Percentiles rank a stretch among this genome's conserved stretches.
Evolutionary conservation across 2,329 filamentous ascomycete species (phyloP).

Genomic region (Chaetoscypha palmicola): DNA sequence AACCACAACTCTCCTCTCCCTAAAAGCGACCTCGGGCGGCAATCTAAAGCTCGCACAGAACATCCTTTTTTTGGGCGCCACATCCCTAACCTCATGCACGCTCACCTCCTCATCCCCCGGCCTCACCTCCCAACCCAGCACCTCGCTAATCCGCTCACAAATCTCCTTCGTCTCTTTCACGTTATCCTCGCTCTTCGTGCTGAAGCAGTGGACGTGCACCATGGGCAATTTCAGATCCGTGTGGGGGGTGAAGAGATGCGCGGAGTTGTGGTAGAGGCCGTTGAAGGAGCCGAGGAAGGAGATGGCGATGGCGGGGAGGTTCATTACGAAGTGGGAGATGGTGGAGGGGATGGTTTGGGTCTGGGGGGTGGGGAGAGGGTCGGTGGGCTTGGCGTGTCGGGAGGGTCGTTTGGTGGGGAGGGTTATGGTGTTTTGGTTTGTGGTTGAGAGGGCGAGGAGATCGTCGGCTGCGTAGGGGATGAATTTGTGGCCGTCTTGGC

Average conservation of each 20-base stretch:
- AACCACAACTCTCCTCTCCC: slow-evolving; percentile 4
- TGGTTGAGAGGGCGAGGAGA: slow-evolving; percentile 42
- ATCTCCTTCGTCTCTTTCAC: slow-evolving; percentile 54
- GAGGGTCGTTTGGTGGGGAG: slow-evolving; percentile 41
- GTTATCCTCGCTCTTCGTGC: slow-evolving; percentile 71
- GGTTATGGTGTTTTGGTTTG: slow-evolving; percentile 46
- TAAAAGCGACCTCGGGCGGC: slow-evolving; percentile 75
- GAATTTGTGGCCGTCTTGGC: slow-evolving; percentile 74
- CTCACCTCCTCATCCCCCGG: slow-evolving; percentile 43
- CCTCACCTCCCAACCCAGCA: slow-evolving; percentile 36
- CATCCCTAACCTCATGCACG: slow-evolving; percentile 71
- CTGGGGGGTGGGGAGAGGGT: slow-evolving; percentile 32
- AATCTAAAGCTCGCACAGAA: slow-evolving; percentile 91
- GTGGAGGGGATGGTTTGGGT: slow-evolving; percentile 57
- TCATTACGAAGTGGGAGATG: slow-evolving; percentile 96
- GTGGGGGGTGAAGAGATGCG: slow-evolving; percentile 56
- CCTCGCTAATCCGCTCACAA: slow-evolving; percentile 54
- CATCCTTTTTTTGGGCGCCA: slow-evolving; percentile 92
- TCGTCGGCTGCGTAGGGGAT: slow-evolving; percentile 63
- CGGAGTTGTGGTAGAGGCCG: slow-evolving; percentile 70
- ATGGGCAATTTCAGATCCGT: slow-evolving; percentile 61
- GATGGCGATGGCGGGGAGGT: slow-evolving; percentile 83
- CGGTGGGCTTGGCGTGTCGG: slow-evolving; percentile 23
- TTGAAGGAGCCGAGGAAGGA: slow-evolving; percentile 71
- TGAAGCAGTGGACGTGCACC: slow-evolving; percentile 94